These are phyloP conservation scores for Penicillium aurantiogriseum DNA, from an alignment of 2,329 filamentous ascomycete genomes.

Conservation along the genomic window DNA sequence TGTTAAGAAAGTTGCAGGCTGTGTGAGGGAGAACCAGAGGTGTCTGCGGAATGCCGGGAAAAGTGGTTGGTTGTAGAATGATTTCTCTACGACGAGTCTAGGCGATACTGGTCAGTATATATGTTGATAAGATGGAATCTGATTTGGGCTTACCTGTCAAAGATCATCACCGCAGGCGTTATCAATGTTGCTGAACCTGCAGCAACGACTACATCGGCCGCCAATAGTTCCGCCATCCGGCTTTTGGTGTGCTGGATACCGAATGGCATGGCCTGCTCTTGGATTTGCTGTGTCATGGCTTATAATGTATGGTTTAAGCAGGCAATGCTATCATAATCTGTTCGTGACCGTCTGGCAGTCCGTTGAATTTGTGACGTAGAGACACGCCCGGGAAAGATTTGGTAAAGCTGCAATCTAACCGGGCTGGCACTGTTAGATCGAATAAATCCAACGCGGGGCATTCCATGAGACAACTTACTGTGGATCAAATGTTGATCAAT, in stretches of 20 bases:
- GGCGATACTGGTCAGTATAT: constrained; percentile 13
- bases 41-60: constrained; percentile 36
- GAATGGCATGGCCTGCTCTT: constrained; percentile 26
- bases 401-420: not conserved
- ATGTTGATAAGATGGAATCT: not conserved
- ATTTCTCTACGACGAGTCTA: constrained; percentile 46
- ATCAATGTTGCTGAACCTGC: constrained; percentile 68
- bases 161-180: constrained; percentile 76
- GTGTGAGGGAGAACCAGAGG: constrained; percentile 36
- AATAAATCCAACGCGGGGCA: constrained; percentile 23
- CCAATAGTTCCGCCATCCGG: constrained; percentile 47
- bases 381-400: not conserved
- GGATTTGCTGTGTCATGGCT: constrained; percentile 30
- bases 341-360: constrained; percentile 3
- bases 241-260: constrained; percentile 34
- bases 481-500: constrained; percentile 14
- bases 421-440: constrained; percentile 15
- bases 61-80: constrained; percentile 35
- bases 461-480: constrained; percentile 20
- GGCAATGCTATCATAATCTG: constrained; percentile 8
- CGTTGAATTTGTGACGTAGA: not conserved
- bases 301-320: constrained; percentile 1
- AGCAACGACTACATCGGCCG: constrained; percentile 65
- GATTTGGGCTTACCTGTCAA: constrained; percentile 64
- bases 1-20: constrained; percentile 39